Base-by-base conservation (phyloP, 2,329 filamentous ascomycete species). In the Microdochium nivale region DNA sequence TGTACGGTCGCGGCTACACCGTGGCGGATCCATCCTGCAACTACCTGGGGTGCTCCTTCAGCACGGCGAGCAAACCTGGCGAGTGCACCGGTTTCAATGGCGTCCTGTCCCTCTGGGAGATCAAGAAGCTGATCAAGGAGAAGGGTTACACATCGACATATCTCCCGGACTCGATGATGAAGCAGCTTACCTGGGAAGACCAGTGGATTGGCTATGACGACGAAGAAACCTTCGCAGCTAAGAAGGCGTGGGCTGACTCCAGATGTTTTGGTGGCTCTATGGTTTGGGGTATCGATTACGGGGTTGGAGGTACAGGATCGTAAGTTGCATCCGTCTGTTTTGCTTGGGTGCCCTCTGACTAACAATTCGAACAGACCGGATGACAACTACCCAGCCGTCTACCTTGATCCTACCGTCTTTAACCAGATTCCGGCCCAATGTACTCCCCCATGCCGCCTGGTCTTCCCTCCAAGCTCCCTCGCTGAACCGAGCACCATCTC, bases 391-490 rank as follows among this genome's bases (percentile, higher is more conserved):
- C 19, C 14, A 16, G n/a, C 19, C 7, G 35, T 40, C 8, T 40
- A 11, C 19, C 35, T 40, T n/a, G 35, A 40, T 40, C 35, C 35
- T 8, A 40, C 16, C 10, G 16, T 40, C 9, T 40, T 16, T 19
- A 40, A 40, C n/a, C 35, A 40, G 7, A n/a, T 40, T 9, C 35
- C 35, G 8, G 35, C 35, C 7, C 51, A 52, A 21, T 52, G 51
- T 40, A 33, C 24, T n/a, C 47, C 51, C 11, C 48, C 51, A 24
- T 52, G 51, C 40, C 47, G 11, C 7, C 23, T 52, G 2, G 51
- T 52, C 7, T 50, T 52, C 25, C 33, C 51, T 25, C 51, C 51
- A 4, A 52, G 47, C 51, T 21, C 47, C 11, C 27, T 52, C 16
- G 33, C 51, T 2, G 11, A 44, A 25, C 32, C 51, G 4, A 50